These are phyloP conservation scores for Sarocladiaceae sp. DNA, from an alignment of 2,329 filamentous ascomycete genomes.

Conservation along the genomic window DNA sequence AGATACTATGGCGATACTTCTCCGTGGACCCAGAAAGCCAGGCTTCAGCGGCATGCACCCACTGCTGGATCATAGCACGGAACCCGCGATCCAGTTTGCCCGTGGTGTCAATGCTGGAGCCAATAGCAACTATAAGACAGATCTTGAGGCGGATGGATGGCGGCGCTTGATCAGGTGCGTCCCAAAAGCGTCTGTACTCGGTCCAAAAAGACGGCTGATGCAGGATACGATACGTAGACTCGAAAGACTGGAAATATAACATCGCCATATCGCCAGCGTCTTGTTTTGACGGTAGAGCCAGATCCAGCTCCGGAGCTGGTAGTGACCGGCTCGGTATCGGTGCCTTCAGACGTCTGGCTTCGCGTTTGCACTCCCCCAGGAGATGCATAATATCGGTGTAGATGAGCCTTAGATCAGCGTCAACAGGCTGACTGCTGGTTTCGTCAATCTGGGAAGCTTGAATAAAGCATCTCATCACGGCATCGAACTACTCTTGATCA, in stretches of 20 bases:
- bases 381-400: background rate
- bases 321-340: background rate
- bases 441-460: background rate
- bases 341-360: background rate
- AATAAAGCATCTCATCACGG: constrained; percentile 1
- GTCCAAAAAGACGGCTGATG: constrained; percentile 48
- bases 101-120: constrained; percentile 28
- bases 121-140: constrained; percentile 35
- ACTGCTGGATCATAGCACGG: constrained; percentile 26
- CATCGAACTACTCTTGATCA: too few species aligned
- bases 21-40: constrained; percentile 38
- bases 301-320: background rate
- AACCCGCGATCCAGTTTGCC: constrained; percentile 19
- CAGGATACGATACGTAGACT: constrained; percentile 46
- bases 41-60: constrained; percentile 34
- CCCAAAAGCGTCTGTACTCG: constrained; percentile 46
- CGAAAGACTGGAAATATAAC: constrained; percentile 47
- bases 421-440: background rate
- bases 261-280: constrained; percentile 35
- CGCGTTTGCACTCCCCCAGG: background rate
- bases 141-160: constrained; percentile 27
- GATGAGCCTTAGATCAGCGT: background rate
- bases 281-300: constrained; percentile 9
- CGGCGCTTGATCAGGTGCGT: constrained; percentile 20
- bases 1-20: constrained; percentile 24